Evolutionary conservation across 495 filamentous ascomycete species (phyloP), one percentile per base, ranked within the genome.

Genomic region (Aspergillus conjunctus): DNA sequence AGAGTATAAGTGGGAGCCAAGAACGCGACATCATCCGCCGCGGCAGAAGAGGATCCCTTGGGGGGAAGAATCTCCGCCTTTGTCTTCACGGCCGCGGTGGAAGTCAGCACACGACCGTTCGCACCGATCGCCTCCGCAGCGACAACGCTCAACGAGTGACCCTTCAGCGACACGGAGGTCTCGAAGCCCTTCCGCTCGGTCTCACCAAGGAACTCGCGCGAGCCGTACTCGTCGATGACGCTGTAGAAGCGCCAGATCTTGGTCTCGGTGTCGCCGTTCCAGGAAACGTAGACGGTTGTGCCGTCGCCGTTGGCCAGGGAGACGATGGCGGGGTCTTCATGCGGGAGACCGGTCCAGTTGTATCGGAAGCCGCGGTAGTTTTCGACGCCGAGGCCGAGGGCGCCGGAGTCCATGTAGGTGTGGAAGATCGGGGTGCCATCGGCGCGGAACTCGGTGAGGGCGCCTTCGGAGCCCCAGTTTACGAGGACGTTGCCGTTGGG

Each of bases 391-490:
- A 70, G 63, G 22, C 72, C 68, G 22, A 75, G 57, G 5, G 51
- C 33, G 1, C 61, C 71, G 0, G 71, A 71, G 53, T 73, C 74
- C 65, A 75, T 70, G 44, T 71, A 71, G 1, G 69, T 66, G 44
- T 73, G 73, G 65, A 82, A 83, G 26, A 85, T 75, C 0, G 77
- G 73, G 1, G 82, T 83, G 4, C 72, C 70, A 21, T 84, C 73
- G 0, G 70, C 54, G 4, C 70, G 73, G 67, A 80, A 85, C 63
- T 87, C 83, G 3, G 81, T 84, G 57, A 84, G 64, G 8, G 79
- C 79, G 0, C 81, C 78, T 21, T 78, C 73, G 2, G 79, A 80
- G 11, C 84, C 83, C 82, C 81, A 86, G 56, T 83, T 82, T 15
- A 85, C 77, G 0, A 85, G 68, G 2, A 76, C 73, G 48, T 84